These are phyloP conservation scores for Pythium insidiosum DNA, from an alignment of 352 stramenopile genomes.

Conservation along the genomic window DNA sequence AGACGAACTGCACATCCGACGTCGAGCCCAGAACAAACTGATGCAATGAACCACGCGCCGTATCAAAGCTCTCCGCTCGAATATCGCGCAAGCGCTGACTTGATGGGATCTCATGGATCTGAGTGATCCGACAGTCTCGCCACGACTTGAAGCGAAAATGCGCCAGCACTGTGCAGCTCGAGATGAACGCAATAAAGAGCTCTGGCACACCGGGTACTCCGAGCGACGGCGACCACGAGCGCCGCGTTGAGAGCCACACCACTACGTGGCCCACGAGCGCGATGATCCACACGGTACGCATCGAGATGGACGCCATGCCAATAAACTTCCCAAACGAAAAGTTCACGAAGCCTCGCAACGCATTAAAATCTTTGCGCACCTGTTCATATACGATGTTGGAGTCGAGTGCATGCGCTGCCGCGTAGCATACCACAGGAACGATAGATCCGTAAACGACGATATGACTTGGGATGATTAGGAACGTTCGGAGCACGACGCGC, in stretches of 20 bases:
- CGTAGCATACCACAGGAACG: slow-evolving; percentile 34
- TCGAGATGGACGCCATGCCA: slow-evolving; percentile 19
- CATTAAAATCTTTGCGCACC: slow-evolving; percentile 22
- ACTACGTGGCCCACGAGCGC: slow-evolving; percentile 16
- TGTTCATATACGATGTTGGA: slow-evolving; percentile 25
- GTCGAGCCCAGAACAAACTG: background rate
- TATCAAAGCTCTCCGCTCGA: background rate
- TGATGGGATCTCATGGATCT: background rate
- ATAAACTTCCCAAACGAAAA: slow-evolving; percentile 18
- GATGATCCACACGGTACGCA: slow-evolving; percentile 32
- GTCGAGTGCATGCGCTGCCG: slow-evolving; percentile 30
- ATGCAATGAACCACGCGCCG: background rate
- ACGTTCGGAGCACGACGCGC: slow-evolving; percentile 12
- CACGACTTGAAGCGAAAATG: background rate
- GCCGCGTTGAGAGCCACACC: background rate
- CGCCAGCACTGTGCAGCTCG: slow-evolving; percentile 17
- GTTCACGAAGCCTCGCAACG: slow-evolving; percentile 16
- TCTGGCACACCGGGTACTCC: slow-evolving; percentile 18
- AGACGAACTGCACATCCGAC: background rate
- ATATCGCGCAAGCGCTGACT: background rate
- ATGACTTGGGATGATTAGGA: slow-evolving; percentile 30
- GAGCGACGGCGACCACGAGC: slow-evolving; percentile 1
- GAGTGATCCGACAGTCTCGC: background rate
- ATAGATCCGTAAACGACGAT: slow-evolving; percentile 33
- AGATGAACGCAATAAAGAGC: slow-evolving; percentile 24